Evolutionary conservation across 2,329 filamentous ascomycete genomes (phyloP), one percentile per base, ranked within the genome.

Genomic region (Fusarium palustre): DNA sequence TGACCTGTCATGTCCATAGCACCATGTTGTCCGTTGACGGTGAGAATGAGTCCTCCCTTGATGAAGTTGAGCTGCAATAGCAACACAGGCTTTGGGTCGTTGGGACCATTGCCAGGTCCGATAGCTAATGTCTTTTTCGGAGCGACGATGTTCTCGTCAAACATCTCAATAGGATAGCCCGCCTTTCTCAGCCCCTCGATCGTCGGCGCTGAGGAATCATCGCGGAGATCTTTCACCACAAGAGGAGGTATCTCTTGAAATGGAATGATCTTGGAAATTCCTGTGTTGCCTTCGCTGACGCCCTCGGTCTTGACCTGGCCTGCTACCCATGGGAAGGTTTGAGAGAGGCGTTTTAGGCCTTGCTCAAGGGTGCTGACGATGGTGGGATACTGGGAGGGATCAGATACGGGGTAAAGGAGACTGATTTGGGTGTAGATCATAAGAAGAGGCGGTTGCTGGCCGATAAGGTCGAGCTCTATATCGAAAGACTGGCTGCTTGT

Each of bases 1-100:
- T 84, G 81, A 3, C 85, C 86, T 1, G 78, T 79, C 76, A 85
- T 83, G 56, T 88, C 87, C 79, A 86, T 84, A 1, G 77, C 74
- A 8, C 79, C 79, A 66, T 88, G 87, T 25, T 86, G 81, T 10
- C 77, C 80, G 30, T 79, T 79, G 25, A 87, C 76, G 4, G 82
- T 84, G 11, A 88, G 77, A 2, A 88, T 63, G 0, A 88, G 68
- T 0, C 85, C 86, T 5, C 81, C 84, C 2, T 66, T 54, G 38
- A 88, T 81, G 55, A 86, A 82, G 48, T 80, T 87, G 3, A 79
- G 79, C 66, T 87, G 85, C 3, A 86, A 62, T 1, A 82, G 63
- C 42, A 87, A 73, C 1, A 87, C 84, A 5, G 80, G 81, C 7
- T 65, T 53, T 3, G 67, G 42, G 53, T 74, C 70, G 22, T 73